Base-by-base conservation (phyloP, 371 early-diverging fungal genomes). In the Lichtheimia ornata region DNA sequence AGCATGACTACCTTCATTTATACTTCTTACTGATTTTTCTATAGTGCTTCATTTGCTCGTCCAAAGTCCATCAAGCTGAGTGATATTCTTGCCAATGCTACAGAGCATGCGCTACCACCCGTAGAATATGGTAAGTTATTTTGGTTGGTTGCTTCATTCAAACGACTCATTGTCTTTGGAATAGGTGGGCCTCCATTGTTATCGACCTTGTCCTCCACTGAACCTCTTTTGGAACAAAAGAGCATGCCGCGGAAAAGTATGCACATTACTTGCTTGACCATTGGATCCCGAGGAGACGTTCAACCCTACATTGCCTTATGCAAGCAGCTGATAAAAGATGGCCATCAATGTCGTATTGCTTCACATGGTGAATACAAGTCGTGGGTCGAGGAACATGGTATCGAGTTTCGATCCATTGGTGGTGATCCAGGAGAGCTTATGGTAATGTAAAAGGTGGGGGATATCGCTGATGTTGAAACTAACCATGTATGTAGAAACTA, bases 251-350 rank as follows among this genome's bases (percentile, higher is more conserved):
- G 81, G 4, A 66, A 74, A 7, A 58, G 61, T 2, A 62, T 93
- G 72, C 91, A 84, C 56, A 88, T 93, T 53, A 92, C 92, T 0
- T 87, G 86, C 41, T 62, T 92, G 17, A 92, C 92, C 0, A 90
- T 92, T 62, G 94, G 94, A 14, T 89, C 91, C 11, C 81, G 94
- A 35, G 94, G 94, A 9, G 94, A 93, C 72, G 91, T 93, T 2
- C 91, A 93, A 62, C 94, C 94, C 1, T 93, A 91, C 58, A 83
- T 93, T 67, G 92, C 92, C 0, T 77, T 92, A 7, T 85, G 89
- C 64, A 91, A 92, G 74, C 82, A 84, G 11, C 70, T 93, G 9
- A 80, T 83, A 72, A 75, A 72, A 50, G 82, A 89, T 59, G 91
- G 92, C 0, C 93, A 93, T 64, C 72, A 62, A 5, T 88, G 89